Evolutionary conservation across 306 rosid species (phyloP).

Genomic region (Fragaria iinumae): DNA sequence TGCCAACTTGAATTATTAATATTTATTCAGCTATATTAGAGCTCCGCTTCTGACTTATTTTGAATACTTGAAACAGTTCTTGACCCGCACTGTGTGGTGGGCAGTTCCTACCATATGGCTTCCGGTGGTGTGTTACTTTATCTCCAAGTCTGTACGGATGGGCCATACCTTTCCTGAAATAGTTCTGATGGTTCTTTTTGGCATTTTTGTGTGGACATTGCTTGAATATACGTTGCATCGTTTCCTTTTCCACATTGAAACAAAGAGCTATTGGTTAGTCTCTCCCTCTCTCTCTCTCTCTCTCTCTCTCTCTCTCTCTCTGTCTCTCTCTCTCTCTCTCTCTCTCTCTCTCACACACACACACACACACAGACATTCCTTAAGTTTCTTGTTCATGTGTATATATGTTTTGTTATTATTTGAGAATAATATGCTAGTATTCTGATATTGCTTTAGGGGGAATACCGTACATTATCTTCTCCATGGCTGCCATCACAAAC

Average conservation of each 20-base stretch:
- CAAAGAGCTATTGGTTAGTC: slow-evolving; percentile 85
- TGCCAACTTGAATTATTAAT: background rate
- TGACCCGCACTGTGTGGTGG: slow-evolving; percentile 95
- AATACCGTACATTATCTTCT: slow-evolving; percentile 88
- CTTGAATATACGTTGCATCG: slow-evolving; percentile 84
- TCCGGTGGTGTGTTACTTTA: slow-evolving; percentile 68
- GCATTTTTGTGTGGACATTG: slow-evolving; percentile 75
- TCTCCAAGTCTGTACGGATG: slow-evolving; percentile 60
- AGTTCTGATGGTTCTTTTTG: slow-evolving; percentile 47
- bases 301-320: background rate
- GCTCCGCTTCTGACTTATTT: slow-evolving; percentile 28
- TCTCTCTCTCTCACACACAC: background rate
- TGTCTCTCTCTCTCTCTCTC: background rate
- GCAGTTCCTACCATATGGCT: slow-evolving; percentile 87
- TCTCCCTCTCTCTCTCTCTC: slow-evolving; percentile 17
- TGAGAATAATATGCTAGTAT: background rate
- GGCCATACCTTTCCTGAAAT: slow-evolving; percentile 59
- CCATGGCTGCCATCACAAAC: slow-evolving; percentile 98
- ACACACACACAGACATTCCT: too few relatives aligned
- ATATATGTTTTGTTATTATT: background rate
- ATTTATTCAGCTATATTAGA: background rate
- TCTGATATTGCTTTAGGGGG: slow-evolving; percentile 53
- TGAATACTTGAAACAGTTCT: slow-evolving; percentile 60
- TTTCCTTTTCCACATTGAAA: slow-evolving; percentile 86
- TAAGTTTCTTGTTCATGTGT: background rate